Conservation (phyloP, 345 rosid genomes). For the Limnanthes douglasii region DNA sequence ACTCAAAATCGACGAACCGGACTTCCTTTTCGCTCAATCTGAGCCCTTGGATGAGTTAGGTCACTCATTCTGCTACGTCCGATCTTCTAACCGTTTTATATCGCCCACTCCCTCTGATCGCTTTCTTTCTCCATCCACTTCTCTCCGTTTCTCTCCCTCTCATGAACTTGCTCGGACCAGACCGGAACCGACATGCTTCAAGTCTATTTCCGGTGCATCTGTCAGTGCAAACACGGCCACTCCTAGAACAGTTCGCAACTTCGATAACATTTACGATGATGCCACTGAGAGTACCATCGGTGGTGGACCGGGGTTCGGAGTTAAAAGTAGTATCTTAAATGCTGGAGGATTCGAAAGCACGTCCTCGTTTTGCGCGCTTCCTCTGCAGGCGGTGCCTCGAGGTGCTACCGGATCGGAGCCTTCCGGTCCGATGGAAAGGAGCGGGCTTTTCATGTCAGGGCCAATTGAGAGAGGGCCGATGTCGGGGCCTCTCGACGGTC, state of each 20-base stretch:
- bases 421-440: slow-evolving; percentile 22
- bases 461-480: slow-evolving; percentile 73
- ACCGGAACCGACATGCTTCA: slow-evolving; percentile 32
- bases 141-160: slow-evolving; percentile 80
- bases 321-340: slow-evolving; percentile 32
- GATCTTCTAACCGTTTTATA: slow-evolving; percentile 75
- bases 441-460: slow-evolving; percentile 79
- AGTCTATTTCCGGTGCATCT: slow-evolving; percentile 85
- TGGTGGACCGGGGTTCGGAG: slow-evolving; percentile 33
- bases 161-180: slow-evolving; percentile 26
- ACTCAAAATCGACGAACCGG: slow-evolving; percentile 10
- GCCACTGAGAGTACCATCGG: slow-evolving; percentile 52
- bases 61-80: slow-evolving; percentile 91
- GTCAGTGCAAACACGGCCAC: slow-evolving; percentile 74
- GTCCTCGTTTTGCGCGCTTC: slow-evolving; percentile 68
- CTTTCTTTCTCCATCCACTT: slow-evolving; percentile 63
- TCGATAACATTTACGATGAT: slow-evolving; percentile 61
- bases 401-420: slow-evolving; percentile 20
- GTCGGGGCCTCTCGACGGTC: slow-evolving; percentile 83
- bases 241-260: slow-evolving; percentile 73
- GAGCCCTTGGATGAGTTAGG: slow-evolving; percentile 91
- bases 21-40: slow-evolving; percentile 29
- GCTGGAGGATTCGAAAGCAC: slow-evolving; percentile 80
- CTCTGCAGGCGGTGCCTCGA: slow-evolving; percentile 73
- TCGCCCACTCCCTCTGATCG: slow-evolving; percentile 88